Base-by-base conservation (phyloP, 495 filamentous ascomycete genomes). In the Penicillium chermesinum region DNA sequence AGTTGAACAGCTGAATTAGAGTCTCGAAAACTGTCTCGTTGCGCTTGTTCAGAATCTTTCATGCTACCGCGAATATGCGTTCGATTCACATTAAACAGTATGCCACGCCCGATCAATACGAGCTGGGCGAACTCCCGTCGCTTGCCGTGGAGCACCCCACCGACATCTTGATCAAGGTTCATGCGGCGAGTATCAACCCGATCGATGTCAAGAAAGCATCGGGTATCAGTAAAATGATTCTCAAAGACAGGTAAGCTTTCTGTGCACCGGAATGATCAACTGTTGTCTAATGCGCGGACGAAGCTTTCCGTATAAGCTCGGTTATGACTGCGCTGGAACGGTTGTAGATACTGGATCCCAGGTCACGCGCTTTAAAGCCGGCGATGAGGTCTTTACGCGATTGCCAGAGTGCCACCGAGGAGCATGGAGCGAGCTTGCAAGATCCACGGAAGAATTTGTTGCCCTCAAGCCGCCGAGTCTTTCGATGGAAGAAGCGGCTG, bases 361-460 rank as follows among this genome's bases (percentile, higher is more conserved):
- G 2, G 74, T 78, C 0, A 70, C 59, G 1, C 44, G 50, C 9
- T 67, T 80, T 59, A 70, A 70, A 32, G 42, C 57, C 19, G 79
- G 79, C 25, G 77, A 81, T 60, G 67, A 71, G 12, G 78, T 80
- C 1, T 81, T 70, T 59, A 57, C 57, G n/a, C 52, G 69, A 19
- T 39, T 65, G 10, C 62, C 62, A 21, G 62, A 63, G 39, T 54
- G 48, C 20, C 49, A 54, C 48, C 52, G 62, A 41, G 62, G 61
- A 50, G 45, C 62, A 22, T 63, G 59, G 50, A 61, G 57, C 47
- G 65, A 80, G 46, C 75, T 71, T 47, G 65, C 56, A 9, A 53
- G 72, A 10, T 60, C 63, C 1, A 62, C 65, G 2, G 59, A 65
- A 44, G 41, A 62, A 12, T 64, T 55, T 12, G 64, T 73, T 4